phyloP scores from a whole-genome alignment of 2,329 filamentous ascomycete genomes.

The Periconia digitata region DNA sequence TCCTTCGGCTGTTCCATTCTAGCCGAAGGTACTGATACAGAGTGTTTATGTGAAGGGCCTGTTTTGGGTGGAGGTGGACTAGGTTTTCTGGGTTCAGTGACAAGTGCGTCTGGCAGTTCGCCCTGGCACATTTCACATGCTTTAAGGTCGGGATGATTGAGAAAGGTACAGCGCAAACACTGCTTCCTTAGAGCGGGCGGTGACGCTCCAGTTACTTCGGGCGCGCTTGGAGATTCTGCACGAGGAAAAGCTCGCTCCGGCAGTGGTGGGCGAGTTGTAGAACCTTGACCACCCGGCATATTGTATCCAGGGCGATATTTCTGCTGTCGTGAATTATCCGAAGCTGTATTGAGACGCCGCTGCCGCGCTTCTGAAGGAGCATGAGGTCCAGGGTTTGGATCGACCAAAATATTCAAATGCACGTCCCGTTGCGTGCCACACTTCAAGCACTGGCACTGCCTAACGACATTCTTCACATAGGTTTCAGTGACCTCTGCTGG shows the following conservation, averaged over 20 bases:
- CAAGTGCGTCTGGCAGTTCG: conserved; percentile 24
- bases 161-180: conserved; percentile 38
- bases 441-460: conserved; percentile 39
- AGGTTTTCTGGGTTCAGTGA: conserved; percentile 27
- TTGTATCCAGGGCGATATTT: conserved; percentile 30
- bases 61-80: conserved; percentile 1
- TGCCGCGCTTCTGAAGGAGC: not conserved
- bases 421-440: conserved; percentile 40
- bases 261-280: conserved; percentile 17
- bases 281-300: conserved; percentile 23
- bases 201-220: conserved; percentile 12
- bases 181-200: conserved; percentile 36
- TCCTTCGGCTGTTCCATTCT: conserved; percentile 2
- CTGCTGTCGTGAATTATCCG: conserved; percentile 7
- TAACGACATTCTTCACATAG: conserved; percentile 31
- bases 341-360: not conserved
- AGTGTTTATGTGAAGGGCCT: conserved; percentile 26
- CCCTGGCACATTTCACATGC: conserved; percentile 38
- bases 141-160: conserved; percentile 34
- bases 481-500: conserved; percentile 32
- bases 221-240: conserved; percentile 9
- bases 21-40: conserved; percentile 24
- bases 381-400: conserved; percentile 26
- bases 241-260: conserved; percentile 7
- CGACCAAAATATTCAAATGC: conserved; percentile 34